These are phyloP conservation scores for Rhynchospora pubera DNA, from an alignment of 176 grass and related monocot species.

Conservation along the genomic window DNA sequence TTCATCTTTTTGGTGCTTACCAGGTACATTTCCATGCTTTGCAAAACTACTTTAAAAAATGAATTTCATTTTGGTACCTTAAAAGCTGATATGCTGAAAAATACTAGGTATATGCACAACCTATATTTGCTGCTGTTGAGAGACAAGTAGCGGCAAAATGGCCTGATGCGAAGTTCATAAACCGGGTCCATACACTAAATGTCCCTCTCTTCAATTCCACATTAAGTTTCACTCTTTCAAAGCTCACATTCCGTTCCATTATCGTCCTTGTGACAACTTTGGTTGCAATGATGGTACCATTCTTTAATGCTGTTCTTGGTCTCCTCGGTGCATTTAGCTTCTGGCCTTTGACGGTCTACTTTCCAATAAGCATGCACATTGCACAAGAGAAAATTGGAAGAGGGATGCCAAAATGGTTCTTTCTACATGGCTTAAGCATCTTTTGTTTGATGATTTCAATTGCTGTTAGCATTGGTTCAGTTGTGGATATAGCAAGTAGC, in stretches of 20 bases:
- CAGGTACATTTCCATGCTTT: slow-evolving; percentile 35
- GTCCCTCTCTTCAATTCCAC: slow-evolving; percentile 29
- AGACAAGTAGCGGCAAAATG: slow-evolving; percentile 41
- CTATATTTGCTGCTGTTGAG: slow-evolving; percentile 78
- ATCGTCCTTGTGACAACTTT: slow-evolving; percentile 80
- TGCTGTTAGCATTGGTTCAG: slow-evolving; percentile 67
- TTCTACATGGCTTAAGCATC: slow-evolving; percentile 76
- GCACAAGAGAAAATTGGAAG: slow-evolving; percentile 41
- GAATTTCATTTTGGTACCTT: background rate
- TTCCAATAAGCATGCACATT: slow-evolving; percentile 82
- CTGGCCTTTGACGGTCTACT: slow-evolving; percentile 96
- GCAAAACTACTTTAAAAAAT: background rate
- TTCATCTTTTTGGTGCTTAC: slow-evolving; percentile 87
- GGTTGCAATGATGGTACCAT: slow-evolving; percentile 76
- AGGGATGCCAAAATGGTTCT: slow-evolving; percentile 43
- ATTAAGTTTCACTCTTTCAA: slow-evolving; percentile 53
- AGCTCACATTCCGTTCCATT: slow-evolving; percentile 62
- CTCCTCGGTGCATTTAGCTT: slow-evolving; percentile 83
- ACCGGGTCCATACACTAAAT: slow-evolving; percentile 49
- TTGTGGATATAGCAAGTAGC: slow-evolving; percentile 84
- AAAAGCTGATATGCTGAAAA: background rate
- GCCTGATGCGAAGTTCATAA: slow-evolving; percentile 85
- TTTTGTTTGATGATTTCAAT: slow-evolving; percentile 73
- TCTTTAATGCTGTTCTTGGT: slow-evolving; percentile 88
- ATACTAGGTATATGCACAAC: slow-evolving; percentile 75